phyloP scores from a whole-genome alignment of 805 yeast species.

The Pichia occidentalis region DNA sequence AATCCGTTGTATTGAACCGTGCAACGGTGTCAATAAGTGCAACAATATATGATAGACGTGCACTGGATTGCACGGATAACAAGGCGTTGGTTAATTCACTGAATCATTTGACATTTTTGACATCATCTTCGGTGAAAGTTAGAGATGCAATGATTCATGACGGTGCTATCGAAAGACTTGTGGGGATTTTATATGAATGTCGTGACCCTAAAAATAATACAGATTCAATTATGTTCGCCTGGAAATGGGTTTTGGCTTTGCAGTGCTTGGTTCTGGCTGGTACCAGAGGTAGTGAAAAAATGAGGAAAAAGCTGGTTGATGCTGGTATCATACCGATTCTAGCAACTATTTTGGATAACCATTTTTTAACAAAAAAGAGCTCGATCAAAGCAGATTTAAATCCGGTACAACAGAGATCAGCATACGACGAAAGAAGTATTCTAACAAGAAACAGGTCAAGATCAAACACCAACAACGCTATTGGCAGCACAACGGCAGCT shows the following conservation, averaged over 20 bases:
- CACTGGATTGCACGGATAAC: constrained; percentile 84
- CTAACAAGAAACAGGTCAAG: too few species aligned
- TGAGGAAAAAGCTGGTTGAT: constrained; percentile 78
- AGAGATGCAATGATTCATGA: constrained; percentile 84
- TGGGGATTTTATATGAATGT: constrained; percentile 80
- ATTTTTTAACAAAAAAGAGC: constrained; percentile 35
- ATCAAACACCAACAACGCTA: constrained; percentile 10
- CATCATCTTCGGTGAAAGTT: constrained; percentile 80
- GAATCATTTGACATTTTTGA: constrained; percentile 81
- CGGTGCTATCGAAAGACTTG: constrained; percentile 87
- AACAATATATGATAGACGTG: constrained; percentile 84
- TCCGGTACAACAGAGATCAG: constrained; percentile 8
- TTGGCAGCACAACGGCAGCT: too few species aligned
- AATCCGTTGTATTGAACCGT: constrained; percentile 67
- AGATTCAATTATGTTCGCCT: constrained; percentile 57
- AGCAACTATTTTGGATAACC: constrained; percentile 89
- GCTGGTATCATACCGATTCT: constrained; percentile 89
- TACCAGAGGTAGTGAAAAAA: constrained; percentile 84
- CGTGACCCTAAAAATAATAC: constrained; percentile 32
- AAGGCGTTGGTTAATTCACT: constrained; percentile 87
- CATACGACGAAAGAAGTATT: constrained; percentile 9
- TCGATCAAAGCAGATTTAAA: constrained; percentile 6
- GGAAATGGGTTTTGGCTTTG: constrained; percentile 96
- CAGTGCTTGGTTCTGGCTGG: constrained; percentile 90
- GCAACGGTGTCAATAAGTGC: constrained; percentile 92